phyloP scores from a whole-genome alignment of 352 stramenopile species.

The Globisporangium uncinulatum region DNA sequence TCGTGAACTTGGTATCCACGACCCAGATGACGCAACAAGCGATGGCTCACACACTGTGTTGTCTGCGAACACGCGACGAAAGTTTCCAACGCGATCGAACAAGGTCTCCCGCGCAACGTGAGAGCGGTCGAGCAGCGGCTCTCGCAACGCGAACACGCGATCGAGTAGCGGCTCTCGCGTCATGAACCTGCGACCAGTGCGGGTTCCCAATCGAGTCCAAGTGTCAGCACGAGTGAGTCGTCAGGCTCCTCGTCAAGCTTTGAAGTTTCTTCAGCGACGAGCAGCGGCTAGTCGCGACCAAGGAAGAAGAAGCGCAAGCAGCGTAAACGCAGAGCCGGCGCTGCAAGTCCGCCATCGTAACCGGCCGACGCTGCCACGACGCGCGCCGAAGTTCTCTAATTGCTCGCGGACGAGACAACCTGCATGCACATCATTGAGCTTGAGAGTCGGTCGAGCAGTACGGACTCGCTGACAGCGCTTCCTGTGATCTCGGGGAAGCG shows the following conservation, averaged over 20 bases:
- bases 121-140: conserved; percentile 11
- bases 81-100: not conserved
- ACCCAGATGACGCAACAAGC: not conserved
- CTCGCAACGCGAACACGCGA: not conserved
- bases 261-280: not conserved
- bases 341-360: not conserved
- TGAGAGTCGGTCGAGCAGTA: not conserved
- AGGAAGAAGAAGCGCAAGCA: not conserved
- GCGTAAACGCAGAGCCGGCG: not conserved
- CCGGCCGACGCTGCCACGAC: too few relatives aligned
- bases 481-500: not conserved
- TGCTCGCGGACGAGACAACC: not conserved
- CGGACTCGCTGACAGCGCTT: not conserved
- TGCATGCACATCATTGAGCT: not conserved
- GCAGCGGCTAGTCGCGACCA: not conserved
- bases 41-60: not conserved
- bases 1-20: conserved; percentile 13
- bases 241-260: not conserved
- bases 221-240: not conserved
- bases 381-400: not conserved
- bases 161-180: not conserved
- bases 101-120: too few relatives aligned
- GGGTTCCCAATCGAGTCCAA: not conserved
- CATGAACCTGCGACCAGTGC: not conserved
- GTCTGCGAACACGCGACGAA: not conserved